phyloP scores from a whole-genome alignment of 805 yeast species.

The Metschnikowia sp. region DNA sequence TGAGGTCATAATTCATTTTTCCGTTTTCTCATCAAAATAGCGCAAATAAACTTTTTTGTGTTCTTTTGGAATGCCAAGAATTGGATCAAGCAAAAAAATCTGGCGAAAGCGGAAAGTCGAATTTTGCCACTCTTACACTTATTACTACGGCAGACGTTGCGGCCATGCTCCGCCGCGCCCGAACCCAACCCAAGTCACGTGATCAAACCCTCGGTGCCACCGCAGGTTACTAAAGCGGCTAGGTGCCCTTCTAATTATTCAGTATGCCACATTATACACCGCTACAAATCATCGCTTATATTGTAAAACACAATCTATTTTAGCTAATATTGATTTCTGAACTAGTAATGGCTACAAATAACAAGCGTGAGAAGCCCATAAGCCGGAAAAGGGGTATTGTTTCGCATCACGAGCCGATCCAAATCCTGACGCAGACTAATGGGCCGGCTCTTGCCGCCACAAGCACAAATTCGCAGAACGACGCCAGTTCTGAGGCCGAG shows the following conservation, averaged over 20 bases:
- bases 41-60: too few species aligned
- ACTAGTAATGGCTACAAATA: neutral
- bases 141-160: too few species aligned
- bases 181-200: neutral
- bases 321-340: neutral
- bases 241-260: too few species aligned
- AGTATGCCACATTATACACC: too few species aligned
- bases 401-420: neutral
- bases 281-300: neutral
- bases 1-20: too few species aligned
- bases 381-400: neutral
- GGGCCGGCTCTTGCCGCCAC: neutral
- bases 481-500: neutral
- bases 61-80: too few species aligned
- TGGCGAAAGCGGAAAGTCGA: too few species aligned
- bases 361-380: neutral
- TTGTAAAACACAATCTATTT: neutral
- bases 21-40: too few species aligned
- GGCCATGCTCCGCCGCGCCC: neutral
- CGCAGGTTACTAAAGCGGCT: neutral
- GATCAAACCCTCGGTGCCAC: neutral
- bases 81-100: too few species aligned
- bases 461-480: neutral
- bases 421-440: neutral
- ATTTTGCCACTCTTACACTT: too few species aligned